Evolutionary conservation across 352 stramenopile species (phyloP).

Genomic region (Phytophthora litchii): DNA sequence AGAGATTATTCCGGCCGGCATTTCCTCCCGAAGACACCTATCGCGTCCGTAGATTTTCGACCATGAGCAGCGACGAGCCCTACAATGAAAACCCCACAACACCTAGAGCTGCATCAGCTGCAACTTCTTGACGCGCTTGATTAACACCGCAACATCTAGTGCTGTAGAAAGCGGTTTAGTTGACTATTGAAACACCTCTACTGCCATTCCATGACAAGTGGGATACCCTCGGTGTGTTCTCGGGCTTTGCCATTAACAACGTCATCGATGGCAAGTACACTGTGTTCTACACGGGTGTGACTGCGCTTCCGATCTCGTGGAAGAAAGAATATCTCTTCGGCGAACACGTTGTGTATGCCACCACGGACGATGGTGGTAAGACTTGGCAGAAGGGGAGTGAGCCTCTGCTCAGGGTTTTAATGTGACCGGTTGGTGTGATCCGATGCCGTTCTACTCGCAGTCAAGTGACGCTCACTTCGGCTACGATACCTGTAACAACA

Average conservation of each 20-base stretch:
- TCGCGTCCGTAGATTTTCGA: no score
- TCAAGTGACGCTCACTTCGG: conserved; percentile 50
- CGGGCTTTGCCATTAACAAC: conserved; percentile 65
- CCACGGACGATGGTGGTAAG: conserved; percentile 58
- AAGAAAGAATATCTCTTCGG: conserved; percentile 59
- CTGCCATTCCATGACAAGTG: conserved; percentile 63
- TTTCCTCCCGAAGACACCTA: no score
- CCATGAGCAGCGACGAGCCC: no score
- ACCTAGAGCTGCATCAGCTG: no score
- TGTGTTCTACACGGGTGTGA: conserved; percentile 72
- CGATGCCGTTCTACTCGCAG: conserved; percentile 62
- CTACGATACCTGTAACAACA: conserved; percentile 26
- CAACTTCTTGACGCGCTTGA: no score
- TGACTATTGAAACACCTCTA: no score
- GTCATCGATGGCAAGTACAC: conserved; percentile 67
- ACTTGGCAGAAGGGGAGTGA: conserved; percentile 64
- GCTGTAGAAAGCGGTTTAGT: no score
- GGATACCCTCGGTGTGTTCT: conserved; percentile 79
- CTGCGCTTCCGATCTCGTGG: conserved; percentile 52
- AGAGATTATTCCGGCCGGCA: no score
- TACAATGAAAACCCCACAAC: no score
- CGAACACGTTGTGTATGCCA: conserved; percentile 72
- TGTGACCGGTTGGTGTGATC: conserved; percentile 71
- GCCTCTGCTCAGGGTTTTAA: conserved; percentile 49
- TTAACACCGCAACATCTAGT: no score